Base-by-base conservation (phyloP, 129 eudicot species). In the Calendula officinalis region DNA sequence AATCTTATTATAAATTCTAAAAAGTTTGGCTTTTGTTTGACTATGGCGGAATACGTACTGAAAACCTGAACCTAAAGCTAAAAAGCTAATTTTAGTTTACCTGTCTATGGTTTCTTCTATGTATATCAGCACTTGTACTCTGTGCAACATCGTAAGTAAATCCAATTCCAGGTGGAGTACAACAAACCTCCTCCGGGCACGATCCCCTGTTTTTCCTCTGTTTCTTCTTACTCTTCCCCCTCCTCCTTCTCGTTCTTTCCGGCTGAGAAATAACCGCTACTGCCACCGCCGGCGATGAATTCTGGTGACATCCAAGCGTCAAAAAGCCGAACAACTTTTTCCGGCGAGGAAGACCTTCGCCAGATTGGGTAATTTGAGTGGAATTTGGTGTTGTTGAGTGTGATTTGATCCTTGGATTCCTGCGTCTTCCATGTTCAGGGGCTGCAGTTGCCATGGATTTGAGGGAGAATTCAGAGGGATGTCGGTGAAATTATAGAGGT, bases 141-240 rank as follows among this genome's bases (percentile, higher is more conserved):
- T 74, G 78, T 17, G 72, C 78, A 66, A 80, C 84, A 35, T 80
- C 84, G 17, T 50, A 80, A 1, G 75, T 56, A 67, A 70, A 70
- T 40, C 84, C 80, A 38, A 80, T 56, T 4, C 62, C 65, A 0
- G 84, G 81, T 14, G 84, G 84, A 75, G 81, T 52, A 70, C 81
- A 80, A 41, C 84, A 80, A 41, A 75, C 79, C 61, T 72, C 62
- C 14, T 55, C 82, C 5, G 69, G 67, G 39, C 71, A 16, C 6
- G 69, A 59, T 45, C 62, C 61, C 56, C 60, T 72, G 50, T 56
- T 78, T 39, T 45, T 78, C 62, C 59, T 60, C 40, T 56, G 77
- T 54, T 72, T 78, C 61, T 67, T 72, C 6, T 39, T 69, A 59
- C 8, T 65, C 58, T 11, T 70, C 43, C 4, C 65, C 49, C 4